A percentile compares a stretch with the other conserved stretches of the same genome.
Conservation (phyloP, 1,284 basidiomycete genomes). For the Tremellales sp. region DNA sequence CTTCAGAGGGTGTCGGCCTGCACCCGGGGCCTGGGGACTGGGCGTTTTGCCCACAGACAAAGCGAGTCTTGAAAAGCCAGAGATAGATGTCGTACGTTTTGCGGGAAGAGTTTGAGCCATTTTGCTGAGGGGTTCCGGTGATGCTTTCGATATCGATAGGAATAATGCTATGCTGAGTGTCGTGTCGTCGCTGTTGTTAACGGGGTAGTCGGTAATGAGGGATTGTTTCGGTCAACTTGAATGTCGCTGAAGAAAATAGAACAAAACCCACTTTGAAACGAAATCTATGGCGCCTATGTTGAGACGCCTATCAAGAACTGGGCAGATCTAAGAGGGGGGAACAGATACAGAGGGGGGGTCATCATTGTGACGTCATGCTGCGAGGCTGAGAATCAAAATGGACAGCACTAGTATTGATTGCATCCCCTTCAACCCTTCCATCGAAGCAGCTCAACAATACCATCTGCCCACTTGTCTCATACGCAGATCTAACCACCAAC, state of each 20-base stretch:
- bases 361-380: background rate
- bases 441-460: background rate
- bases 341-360: background rate
- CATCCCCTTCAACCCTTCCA: background rate
- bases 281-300: background rate
- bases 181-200: background rate
- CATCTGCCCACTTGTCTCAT: too few relatives aligned
- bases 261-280: background rate
- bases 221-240: background rate
- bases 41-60: slow-evolving; percentile 37
- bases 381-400: background rate
- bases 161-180: background rate
- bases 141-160: background rate
- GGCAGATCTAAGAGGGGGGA: background rate
- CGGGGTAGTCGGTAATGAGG: background rate
- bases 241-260: background rate
- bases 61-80: slow-evolving; percentile 41
- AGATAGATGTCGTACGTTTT: slow-evolving; percentile 35
- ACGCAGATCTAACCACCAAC: too few relatives aligned
- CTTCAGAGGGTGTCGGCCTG: slow-evolving; percentile 43
- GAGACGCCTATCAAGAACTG: too few relatives aligned
- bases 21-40: slow-evolving; percentile 14
- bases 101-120: slow-evolving; percentile 9
- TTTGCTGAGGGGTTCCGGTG: slow-evolving; percentile 11
- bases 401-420: background rate